Base-by-base conservation (phyloP, 1,139 yeast genomes). In the Kodamaea ohmeri region DNA sequence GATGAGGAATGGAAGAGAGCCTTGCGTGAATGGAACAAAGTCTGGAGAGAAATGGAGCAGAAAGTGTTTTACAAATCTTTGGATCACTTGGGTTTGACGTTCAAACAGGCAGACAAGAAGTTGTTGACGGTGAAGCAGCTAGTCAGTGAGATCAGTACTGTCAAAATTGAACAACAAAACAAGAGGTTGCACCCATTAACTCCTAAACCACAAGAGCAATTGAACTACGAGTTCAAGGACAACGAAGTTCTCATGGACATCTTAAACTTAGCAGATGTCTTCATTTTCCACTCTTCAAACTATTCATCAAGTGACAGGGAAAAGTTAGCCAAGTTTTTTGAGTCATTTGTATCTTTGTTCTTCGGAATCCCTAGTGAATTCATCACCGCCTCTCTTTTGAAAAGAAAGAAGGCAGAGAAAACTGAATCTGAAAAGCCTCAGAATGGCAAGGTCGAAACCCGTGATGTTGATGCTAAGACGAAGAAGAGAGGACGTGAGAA, bases 1-100 rank as follows among this genome's bases (percentile, higher is more conserved):
- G 98, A 94, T 59, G 97, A 92, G 63, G 98, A 92, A 62, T 92
- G 99, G 99, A 87, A 90, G 61, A 80, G 97, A 48, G 92, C 97
- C 1, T 98, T 92, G 55, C 78, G 98, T 51, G 98, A 94, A 61
- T 92, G 99, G 98, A 92, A 92, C 62, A 92, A 92, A 59, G 96
- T 90, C 19, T 92, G 99, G 99, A 80, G 98, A 55, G 98, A 92
- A 62, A 81, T 95, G 67, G 98, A 94, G 58, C 96, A 89, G 56
- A 90, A 89, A 55, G 96, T 89, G 0, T 90, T 85, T 60, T 87
- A 80, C 69, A 94, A 92, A 62, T 86, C 96, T 3, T 71, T 92
- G 51, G 99, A 92, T 58, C 98, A 94, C 59, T 71, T 90, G 48
- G 99, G 99, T 2, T 73, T 92, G 50, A 89, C 97, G 0, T 94